A percentile compares a stretch with the other conserved stretches of the same genome.
Evolutionary conservation across 2,329 filamentous ascomycete genomes (phyloP).

Genomic region (Rhynchosporium graminicola): DNA sequence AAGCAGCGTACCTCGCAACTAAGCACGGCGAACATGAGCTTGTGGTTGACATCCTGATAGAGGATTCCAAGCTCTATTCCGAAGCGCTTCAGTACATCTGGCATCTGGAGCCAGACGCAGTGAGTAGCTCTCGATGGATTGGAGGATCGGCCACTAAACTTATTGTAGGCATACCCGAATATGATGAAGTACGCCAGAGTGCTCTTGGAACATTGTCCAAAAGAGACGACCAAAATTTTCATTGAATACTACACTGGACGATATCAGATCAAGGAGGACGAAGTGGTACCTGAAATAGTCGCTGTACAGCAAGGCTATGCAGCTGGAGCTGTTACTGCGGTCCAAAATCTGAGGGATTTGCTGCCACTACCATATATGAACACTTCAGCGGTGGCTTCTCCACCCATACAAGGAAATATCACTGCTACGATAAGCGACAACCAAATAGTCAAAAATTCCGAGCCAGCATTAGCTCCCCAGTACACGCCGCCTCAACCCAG

Average conservation of each 20-base stretch:
- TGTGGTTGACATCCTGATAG: conserved; percentile 93
- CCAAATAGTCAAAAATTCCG: conserved; percentile 52
- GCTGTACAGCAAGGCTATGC: conserved; percentile 37
- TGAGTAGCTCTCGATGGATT: conserved; percentile 44
- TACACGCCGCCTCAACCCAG: conserved; percentile 83
- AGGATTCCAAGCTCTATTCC: conserved; percentile 87
- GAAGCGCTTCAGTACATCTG: conserved; percentile 92
- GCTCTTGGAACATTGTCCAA: conserved; percentile 81
- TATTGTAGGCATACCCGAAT: conserved; percentile 72
- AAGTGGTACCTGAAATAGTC: conserved; percentile 29
- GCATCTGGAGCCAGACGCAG: conserved; percentile 75
- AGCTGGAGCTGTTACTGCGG: conserved; percentile 66
- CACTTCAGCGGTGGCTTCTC: conserved; percentile 56
- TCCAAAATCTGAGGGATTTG: conserved; percentile 82
- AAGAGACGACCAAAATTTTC: conserved; percentile 82
- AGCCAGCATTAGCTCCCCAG: conserved; percentile 46
- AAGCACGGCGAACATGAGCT: conserved; percentile 93
- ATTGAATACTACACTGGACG: conserved; percentile 92
- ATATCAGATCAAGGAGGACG: conserved; percentile 72
- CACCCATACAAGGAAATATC: conserved; percentile 51
- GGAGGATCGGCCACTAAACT: background rate
- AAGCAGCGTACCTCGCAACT: conserved; percentile 91
- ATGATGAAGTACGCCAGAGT: conserved; percentile 95
- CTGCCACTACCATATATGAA: conserved; percentile 87
- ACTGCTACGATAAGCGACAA: conserved; percentile 55